Evolutionary conservation across 371 early-diverging fungal genomes (phyloP).

Genomic region (Funneliformis caledonium): DNA sequence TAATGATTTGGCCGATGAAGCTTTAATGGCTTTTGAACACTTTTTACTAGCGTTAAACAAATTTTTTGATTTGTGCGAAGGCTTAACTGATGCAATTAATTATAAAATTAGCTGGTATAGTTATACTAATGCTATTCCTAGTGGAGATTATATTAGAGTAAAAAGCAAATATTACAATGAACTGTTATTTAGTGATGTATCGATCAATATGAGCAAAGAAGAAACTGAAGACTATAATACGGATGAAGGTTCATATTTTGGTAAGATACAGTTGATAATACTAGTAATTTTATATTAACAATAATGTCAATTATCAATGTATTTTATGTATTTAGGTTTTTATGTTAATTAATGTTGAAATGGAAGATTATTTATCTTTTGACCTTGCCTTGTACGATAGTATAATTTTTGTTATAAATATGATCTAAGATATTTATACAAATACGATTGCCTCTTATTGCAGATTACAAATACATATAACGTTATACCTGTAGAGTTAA

Average conservation of each 20-base stretch:
- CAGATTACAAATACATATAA: background rate
- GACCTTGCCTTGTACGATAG: constrained; percentile 11
- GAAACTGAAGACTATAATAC: no score
- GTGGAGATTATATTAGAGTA: no score
- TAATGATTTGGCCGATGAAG: background rate
- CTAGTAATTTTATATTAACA: background rate
- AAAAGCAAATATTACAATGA: no score
- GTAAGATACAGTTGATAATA: background rate
- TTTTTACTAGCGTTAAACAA: no score
- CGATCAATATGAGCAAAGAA: no score
- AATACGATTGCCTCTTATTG: constrained; percentile 2
- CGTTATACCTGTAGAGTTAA: no score
- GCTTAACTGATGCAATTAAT: background rate
- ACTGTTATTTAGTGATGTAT: no score
- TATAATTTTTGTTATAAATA: constrained; percentile 14
- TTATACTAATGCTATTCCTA: background rate
- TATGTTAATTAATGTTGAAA: background rate
- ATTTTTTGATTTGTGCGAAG: background rate
- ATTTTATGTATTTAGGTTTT: background rate
- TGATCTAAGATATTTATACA: background rate
- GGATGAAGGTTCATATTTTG: constrained; percentile 3
- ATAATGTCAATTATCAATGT: background rate
- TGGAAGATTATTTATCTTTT: constrained; percentile 2
- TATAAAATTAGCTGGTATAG: background rate
- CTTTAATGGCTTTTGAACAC: no score